phyloP scores from a whole-genome alignment of 2,329 filamentous ascomycete species.

The Claviceps digitariae region DNA sequence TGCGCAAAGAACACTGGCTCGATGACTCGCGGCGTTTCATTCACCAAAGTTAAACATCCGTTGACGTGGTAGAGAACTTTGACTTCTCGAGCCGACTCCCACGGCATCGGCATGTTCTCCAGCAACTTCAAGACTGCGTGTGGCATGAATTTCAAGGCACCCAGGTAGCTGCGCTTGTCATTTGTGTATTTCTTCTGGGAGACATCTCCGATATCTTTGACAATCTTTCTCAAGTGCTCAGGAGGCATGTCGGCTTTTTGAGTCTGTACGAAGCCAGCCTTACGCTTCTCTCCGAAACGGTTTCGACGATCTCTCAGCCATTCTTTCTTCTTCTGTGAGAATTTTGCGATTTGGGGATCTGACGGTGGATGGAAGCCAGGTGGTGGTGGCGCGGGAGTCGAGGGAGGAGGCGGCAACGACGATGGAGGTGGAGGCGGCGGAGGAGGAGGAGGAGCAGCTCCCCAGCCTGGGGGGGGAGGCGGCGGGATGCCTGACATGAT shows the following conservation, averaged over 20 bases:
- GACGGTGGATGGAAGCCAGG: constrained; percentile 71
- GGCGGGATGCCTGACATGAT: constrained; percentile 41
- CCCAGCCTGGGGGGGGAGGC: constrained; percentile 46
- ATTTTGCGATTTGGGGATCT: constrained; percentile 81
- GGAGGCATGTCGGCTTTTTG: constrained; percentile 98
- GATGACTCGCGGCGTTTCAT: constrained; percentile 91
- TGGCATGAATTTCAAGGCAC: constrained; percentile 97
- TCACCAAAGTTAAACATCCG: constrained; percentile 90
- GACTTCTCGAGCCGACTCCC: constrained; percentile 91
- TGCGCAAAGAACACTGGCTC: constrained; percentile 96
- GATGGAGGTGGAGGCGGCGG: constrained; percentile 42
- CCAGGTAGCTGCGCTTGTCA: constrained; percentile 95
- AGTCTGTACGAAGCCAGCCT: constrained; percentile 91
- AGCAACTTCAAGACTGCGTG: constrained; percentile 93
- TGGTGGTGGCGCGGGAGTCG: constrained; percentile 39
- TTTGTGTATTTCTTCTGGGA: constrained; percentile 99
- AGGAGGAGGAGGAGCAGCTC: constrained; percentile 38
- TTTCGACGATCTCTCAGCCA: constrained; percentile 87
- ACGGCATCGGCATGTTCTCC: constrained; percentile 99
- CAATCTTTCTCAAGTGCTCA: constrained; percentile 95
- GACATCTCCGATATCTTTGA: constrained; percentile 96
- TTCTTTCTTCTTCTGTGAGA: constrained; percentile 97
- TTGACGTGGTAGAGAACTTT: constrained; percentile 98
- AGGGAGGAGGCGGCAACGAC: constrained; percentile 42
- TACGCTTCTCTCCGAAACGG: constrained; percentile 92